Base-by-base conservation (phyloP, 768 basidiomycete species). In the Tephrocybe sp. region DNA sequence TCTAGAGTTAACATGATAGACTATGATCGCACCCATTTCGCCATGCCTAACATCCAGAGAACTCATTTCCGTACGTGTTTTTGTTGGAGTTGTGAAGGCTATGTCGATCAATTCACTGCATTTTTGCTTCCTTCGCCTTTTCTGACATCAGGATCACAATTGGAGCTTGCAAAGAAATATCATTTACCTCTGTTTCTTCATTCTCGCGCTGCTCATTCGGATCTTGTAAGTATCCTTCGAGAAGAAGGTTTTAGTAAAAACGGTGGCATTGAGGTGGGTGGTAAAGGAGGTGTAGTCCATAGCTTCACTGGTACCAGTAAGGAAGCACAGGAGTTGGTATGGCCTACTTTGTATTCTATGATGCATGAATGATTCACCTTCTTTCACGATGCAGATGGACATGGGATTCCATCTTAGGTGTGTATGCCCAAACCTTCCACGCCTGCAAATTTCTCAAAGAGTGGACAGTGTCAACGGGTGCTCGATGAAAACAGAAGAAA, bases 141-240 rank as follows among this genome's bases (percentile, higher is more conserved):
- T 5, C 4, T 7, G 4, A 7, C 18, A 25, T 45, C 50, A 78
- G 79, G 70, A 3, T 69, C 76, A 23, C 85, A 93, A 56, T 73
- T 93, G 6, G 52, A 61, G 1, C 70, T 93, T 6, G 85, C 88
- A 3, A 84, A 86, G 62, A 85, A 83, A 60, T 78, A 86, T 59
- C 75, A 80, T 57, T 74, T 93, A 8, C 90, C 91, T 0, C 65
- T 93, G 18, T 93, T 93, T 66, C 74, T 93, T 3, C 91, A 93
- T 65, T 90, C 84, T 1, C 79, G 91, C 17, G 80, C 85, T n/a
- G 85, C 88, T 1, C 89, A 91, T 58, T 38, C 56, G 1, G 90
- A 92, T 58, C 75, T 93, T 51, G 80, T 89, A 23, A 62, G 59
- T 17, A 85, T 86, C 17, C 73, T 93, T 20, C 73, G 70, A 20